Evolutionary conservation across 2,329 filamentous ascomycete genomes (phyloP).

Genomic region (Paramyrothecium roridum): DNA sequence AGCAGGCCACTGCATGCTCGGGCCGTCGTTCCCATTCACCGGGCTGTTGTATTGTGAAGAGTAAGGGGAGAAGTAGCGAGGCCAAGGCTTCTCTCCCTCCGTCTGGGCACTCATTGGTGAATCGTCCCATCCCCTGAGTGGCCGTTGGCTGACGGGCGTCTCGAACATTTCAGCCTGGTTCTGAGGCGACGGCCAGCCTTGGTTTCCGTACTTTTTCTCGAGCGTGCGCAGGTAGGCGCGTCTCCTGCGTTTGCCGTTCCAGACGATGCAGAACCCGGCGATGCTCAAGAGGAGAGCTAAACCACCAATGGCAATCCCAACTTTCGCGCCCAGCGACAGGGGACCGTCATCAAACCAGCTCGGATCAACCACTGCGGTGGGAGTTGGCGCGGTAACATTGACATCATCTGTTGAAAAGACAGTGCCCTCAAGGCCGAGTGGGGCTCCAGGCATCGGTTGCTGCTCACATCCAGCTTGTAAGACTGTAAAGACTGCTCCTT

Average conservation of each 20-base stretch:
- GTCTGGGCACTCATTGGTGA: slow-evolving; percentile 44
- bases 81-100: slow-evolving; percentile 36
- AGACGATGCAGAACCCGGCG: slow-evolving; percentile 51
- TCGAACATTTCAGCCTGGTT: slow-evolving; percentile 21
- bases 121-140: slow-evolving; percentile 50
- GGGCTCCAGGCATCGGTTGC: slow-evolving; percentile 41
- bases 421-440: slow-evolving; percentile 47
- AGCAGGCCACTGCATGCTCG: slow-evolving; percentile 32
- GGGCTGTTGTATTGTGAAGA: slow-evolving; percentile 58
- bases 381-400: slow-evolving; percentile 47
- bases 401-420: slow-evolving; percentile 47
- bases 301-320: slow-evolving; percentile 54
- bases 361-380: slow-evolving; percentile 34
- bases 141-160: slow-evolving; percentile 52
- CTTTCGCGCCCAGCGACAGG: slow-evolving; percentile 51
- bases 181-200: slow-evolving; percentile 39
- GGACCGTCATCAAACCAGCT: slow-evolving; percentile 39
- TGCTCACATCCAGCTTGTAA: slow-evolving; percentile 56
- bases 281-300: slow-evolving; percentile 44
- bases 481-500: slow-evolving; percentile 38
- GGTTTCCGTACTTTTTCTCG: slow-evolving; percentile 32
- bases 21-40: slow-evolving; percentile 39
- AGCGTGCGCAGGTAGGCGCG: slow-evolving; percentile 48
- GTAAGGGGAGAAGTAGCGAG: slow-evolving; percentile 57
- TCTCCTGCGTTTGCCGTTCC: slow-evolving; percentile 53